Evolutionary conservation across 495 filamentous ascomycete species (phyloP), one percentile per base, ranked within the genome.

Genomic region (Delitschia confertaspora): DNA sequence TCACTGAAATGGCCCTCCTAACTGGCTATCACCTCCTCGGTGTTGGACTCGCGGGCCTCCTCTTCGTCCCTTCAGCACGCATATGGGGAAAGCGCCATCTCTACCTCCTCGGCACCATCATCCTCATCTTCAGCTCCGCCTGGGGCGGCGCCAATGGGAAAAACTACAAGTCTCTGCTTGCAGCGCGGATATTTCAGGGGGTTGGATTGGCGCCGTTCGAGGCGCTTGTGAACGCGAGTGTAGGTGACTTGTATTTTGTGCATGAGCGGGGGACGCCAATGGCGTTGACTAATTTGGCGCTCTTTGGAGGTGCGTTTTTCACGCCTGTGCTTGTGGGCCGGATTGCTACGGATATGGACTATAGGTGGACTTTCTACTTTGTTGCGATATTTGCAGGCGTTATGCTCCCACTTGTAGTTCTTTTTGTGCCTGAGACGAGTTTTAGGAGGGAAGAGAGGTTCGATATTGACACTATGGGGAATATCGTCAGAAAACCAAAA

Each of bases 51-150:
- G 80, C 83, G 5, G 86, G 83, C 6, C 75, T 89, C 52, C 61
- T 94, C 18, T 83, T 88, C 56, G 88, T 95, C 6, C 82, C 88
- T 0, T 83, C 81, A 1, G 85, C 86, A n/a, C 73, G 87, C 38
- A 76, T 95, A 50, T 94, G 83, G 83, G 88, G 88, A 20, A 95
- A 93, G 60, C 72, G 88, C 13, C 88, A 95, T 68, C 60, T 84
- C 4, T 95, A 89, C 61, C 53, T 95, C 17, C 55, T 87, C n/a
- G 88, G 84, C 0, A 80, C 81, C 16, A 30, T 86, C 13, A 67
- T 93, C 47, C 69, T 93, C 51, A 71, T 89, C 19, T 59, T 71
- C 18, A 82, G 82, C 33, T 76, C 76, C 44, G 72, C 73, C 2
- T 95, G 88, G 88, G 86, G 75, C 18, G 88, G 87, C n/a, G 76